phyloP scores from a whole-genome alignment of 176 grass and related monocot species.

The Cocos nucifera region DNA sequence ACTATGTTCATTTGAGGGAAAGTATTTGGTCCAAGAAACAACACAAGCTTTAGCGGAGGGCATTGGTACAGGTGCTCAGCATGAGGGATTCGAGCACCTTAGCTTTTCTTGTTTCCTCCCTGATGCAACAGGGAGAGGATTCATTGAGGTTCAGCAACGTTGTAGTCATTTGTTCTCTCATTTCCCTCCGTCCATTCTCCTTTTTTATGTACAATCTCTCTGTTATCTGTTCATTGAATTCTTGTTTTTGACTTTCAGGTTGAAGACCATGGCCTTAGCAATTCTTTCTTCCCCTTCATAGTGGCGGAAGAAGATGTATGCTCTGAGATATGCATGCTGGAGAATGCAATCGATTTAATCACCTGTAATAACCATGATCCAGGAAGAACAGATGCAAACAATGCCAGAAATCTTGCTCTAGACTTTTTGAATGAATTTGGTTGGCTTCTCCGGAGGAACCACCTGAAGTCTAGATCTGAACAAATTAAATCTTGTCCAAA shows the following conservation, averaged over 20 bases:
- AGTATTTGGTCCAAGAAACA: conserved; percentile 66
- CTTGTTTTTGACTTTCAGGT: conserved; percentile 1
- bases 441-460: conserved; percentile 51
- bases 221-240: conserved; percentile 1
- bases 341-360: conserved; percentile 35
- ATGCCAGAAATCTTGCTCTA: conserved; percentile 19
- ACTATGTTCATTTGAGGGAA: conserved; percentile 72
- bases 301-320: conserved; percentile 57
- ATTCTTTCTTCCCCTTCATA: conserved; percentile 69
- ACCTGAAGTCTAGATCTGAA: conserved; percentile 22
- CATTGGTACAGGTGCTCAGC: conserved; percentile 13
- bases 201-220: neutral
- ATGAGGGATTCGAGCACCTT: conserved; percentile 42
- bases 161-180: conserved; percentile 3
- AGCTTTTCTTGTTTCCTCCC: conserved; percentile 78
- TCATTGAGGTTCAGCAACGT: conserved; percentile 56
- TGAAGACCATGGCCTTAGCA: conserved; percentile 66
- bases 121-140: conserved; percentile 60
- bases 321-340: conserved; percentile 47
- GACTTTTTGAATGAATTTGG: conserved; percentile 55
- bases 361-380: conserved; percentile 6
- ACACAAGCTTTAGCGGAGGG: conserved; percentile 36
- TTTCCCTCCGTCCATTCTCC: conserved; percentile 23
- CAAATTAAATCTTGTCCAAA: conserved; percentile 7
- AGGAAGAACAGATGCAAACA: neutral